Conservation (phyloP, 2,329 filamentous ascomycete genomes). For the Leptographium lundbergii region DNA sequence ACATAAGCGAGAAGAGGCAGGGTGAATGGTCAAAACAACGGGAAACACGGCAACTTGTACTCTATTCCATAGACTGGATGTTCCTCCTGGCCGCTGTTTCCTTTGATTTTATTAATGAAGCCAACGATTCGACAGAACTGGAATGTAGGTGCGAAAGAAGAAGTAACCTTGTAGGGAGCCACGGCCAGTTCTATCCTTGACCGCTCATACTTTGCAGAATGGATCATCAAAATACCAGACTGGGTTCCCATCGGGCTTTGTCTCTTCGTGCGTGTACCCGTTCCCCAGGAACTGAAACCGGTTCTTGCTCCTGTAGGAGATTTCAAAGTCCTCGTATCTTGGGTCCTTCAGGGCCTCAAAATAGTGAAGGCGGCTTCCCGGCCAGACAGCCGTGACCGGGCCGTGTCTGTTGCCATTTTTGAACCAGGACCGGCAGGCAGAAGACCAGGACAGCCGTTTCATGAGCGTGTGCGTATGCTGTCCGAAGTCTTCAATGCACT, state of each 20-base stretch:
- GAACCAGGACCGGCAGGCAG: slow-evolving; percentile 16
- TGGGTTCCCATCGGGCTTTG: neutral
- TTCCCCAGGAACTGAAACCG: slow-evolving; percentile 6
- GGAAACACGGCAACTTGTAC: neutral
- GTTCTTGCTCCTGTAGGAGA: slow-evolving; percentile 9
- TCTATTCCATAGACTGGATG: neutral
- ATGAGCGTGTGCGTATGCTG: slow-evolving; percentile 18
- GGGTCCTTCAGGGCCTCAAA: slow-evolving; percentile 15
- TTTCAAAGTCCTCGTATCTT: slow-evolving; percentile 20
- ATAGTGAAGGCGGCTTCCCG: slow-evolving; percentile 13
- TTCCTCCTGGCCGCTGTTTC: neutral
- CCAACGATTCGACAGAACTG: neutral
- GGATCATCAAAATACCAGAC: neutral
- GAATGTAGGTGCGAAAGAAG: no score
- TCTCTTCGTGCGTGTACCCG: neutral
- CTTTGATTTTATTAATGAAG: neutral
- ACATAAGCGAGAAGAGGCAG: slow-evolving; percentile 32
- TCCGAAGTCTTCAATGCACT: slow-evolving; percentile 18
- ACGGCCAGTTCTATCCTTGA: no score
- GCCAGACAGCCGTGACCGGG: slow-evolving; percentile 13
- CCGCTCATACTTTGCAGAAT: neutral
- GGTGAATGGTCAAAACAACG: neutral
- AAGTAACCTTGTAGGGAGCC: no score
- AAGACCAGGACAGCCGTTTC: slow-evolving; percentile 17
- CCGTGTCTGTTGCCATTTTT: slow-evolving; percentile 14